Evolutionary conservation across 2,329 filamentous ascomycete genomes (phyloP).

Genomic region (Ophiostoma himal-ulmi): DNA sequence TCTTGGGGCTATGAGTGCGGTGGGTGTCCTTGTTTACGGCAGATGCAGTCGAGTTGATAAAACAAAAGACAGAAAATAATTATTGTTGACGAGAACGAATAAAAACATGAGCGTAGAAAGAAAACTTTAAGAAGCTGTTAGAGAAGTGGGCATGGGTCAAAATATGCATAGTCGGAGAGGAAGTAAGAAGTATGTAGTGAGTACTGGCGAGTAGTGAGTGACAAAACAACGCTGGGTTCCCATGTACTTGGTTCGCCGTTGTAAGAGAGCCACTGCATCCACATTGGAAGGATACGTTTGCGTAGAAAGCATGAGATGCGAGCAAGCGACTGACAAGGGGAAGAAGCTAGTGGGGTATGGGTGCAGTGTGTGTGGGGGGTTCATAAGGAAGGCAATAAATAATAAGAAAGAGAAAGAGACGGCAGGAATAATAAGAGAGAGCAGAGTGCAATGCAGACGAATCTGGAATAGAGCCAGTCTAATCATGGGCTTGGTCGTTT

Average conservation of each 20-base stretch:
- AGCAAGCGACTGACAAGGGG: background rate
- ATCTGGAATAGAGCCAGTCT: background rate
- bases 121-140: background rate
- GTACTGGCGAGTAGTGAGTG: background rate
- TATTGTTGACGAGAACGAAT: background rate
- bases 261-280: background rate
- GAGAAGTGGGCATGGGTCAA: background rate
- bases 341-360: constrained; percentile 15
- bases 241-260: constrained; percentile 2
- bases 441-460: background rate
- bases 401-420: constrained; percentile 6
- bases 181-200: background rate
- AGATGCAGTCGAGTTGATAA: background rate
- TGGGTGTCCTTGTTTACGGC: background rate
- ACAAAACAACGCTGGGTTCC: constrained; percentile 5
- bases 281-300: constrained; percentile 7
- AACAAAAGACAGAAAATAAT: background rate
- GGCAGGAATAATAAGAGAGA: background rate
- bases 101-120: background rate
- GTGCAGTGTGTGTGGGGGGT: constrained; percentile 19
- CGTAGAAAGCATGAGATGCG: constrained; percentile 3
- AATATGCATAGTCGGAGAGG: background rate
- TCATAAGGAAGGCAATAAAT: constrained; percentile 1
- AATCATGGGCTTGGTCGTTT: constrained; percentile 8
- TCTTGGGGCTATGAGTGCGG: background rate